Evolutionary conservation across 768 basidiomycete species (phyloP), one percentile per base, ranked within the genome.

Genomic region (Lactarius tabidus): DNA sequence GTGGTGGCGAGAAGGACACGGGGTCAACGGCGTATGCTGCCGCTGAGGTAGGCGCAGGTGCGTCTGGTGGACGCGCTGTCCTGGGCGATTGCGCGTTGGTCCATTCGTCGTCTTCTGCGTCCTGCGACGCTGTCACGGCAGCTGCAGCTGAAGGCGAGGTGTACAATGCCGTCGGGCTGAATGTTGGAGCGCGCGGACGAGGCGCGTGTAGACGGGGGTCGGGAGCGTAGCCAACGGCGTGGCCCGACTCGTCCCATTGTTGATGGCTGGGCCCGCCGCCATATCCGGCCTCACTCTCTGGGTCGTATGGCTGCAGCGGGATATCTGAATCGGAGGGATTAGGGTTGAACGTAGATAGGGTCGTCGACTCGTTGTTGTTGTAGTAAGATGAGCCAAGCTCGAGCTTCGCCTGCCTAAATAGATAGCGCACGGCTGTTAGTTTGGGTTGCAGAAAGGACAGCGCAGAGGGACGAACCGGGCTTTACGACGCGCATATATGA

Each of bases 401-500:
- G 52, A 81, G 73, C 75, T 86, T 87, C 26, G 74, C 79, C 80
- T 88, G 87, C 18, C 87, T 87, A 60, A 28, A 53, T 14, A 35
- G 36, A n/a, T 14, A 29, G 31, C 10, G 17, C 12, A 20, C 29
- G 26, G 56, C 54, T 53, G 43, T 57, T 58, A 63, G 66, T 41
- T 17, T 20, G 20, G 67, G 63, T 33, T 0, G 52, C 48, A 35
- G 48, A 20, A 48, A 62, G 14, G 57, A 35, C 20, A 18, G 23
- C 31, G 53, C 1, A 1, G 12, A 20, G 41, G 38, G 18, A 74
- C 74, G 70, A 65, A 89, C 86, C 89, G 80, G 17, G 87, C 87
- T 73, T 91, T 90, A 53, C 89, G 83, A 43, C 87, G 78, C 14
- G 80, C 84, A 64, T 89, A 84, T 59, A 92, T 85, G n/a, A 91